Conservation (phyloP, 805 yeast genomes). For the Kluyveromyces starmeri region DNA sequence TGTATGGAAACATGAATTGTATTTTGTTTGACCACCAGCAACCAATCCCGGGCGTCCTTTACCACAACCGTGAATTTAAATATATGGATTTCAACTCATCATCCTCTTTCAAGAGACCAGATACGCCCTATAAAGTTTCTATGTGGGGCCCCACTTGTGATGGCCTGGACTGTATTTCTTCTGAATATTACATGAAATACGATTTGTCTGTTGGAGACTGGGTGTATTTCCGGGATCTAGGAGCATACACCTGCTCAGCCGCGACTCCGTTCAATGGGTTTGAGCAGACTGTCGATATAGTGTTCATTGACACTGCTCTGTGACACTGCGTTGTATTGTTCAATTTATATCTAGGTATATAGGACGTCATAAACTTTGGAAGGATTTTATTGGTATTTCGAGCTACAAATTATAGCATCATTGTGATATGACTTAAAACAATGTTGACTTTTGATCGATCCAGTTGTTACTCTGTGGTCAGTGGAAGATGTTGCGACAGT, state of each 20-base stretch:
- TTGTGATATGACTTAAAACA: too few relatives aligned
- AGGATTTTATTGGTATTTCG: too few relatives aligned
- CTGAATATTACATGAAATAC: conserved; percentile 42
- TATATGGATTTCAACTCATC: conserved; percentile 30
- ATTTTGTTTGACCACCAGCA: conserved; percentile 85
- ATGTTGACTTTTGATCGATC: too few relatives aligned
- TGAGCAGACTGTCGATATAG: conserved; percentile 46
- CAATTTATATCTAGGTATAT: too few relatives aligned
- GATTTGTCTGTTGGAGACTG: conserved; percentile 81
- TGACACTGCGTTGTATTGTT: conserved; percentile 4
- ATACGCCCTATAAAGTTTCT: conserved; percentile 39
- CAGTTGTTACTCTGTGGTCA: too few relatives aligned
- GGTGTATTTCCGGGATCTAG: conserved; percentile 74
- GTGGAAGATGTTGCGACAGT: too few relatives aligned
- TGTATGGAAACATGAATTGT: conserved; percentile 92
- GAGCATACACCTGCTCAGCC: conserved; percentile 91
- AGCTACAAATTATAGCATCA: too few relatives aligned
- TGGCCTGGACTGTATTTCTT: conserved; percentile 78
- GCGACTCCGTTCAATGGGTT: conserved; percentile 93
- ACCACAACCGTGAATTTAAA: conserved; percentile 41
- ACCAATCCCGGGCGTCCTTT: conserved; percentile 61
- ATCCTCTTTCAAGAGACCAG: conserved; percentile 6
- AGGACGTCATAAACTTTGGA: too few relatives aligned
- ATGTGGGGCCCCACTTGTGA: conserved; percentile 99
- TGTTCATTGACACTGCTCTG: conserved; percentile 42